Evolutionary conservation across 352 stramenopile species (phyloP), one percentile per base, ranked within the genome.

Genomic region (Vaucheria bursata): DNA sequence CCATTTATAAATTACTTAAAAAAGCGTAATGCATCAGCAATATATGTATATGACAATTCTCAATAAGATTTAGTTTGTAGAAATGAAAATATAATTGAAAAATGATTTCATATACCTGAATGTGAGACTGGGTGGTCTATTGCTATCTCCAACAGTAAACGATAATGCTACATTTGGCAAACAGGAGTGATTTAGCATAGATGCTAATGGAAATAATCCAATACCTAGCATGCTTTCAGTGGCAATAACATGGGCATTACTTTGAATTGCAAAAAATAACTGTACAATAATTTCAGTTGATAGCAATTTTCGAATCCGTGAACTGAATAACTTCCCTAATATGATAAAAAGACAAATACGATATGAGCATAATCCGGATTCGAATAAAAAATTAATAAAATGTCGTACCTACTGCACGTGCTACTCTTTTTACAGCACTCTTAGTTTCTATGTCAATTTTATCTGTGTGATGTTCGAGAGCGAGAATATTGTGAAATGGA

Each of bases 161-260:
- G 6, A 18, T 4, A 18, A 29, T 4, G 5, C 4, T 38, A 18
- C 59, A 72, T 75, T 82, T 34, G 74, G 74, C 18, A 82, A 7
- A 50, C 74, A 80, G 4, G 74, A 80, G 69, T 80, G 74, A 31
- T 80, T 80, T 8, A 80, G 68, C 74, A 80, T 80, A 25, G 74
- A 80, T 29, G 50, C 74, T 34, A 80, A 31, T 38, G 74, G 74
- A 49, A 82, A 80, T 0, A 80, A 0, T 4, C 74, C 74, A 2
- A 80, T 32, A 34, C 74, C 74, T 3, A 34, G 4, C 5, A 82
- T 53, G 6, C 32, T 8, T 8, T 1, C 34, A 36, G 1, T 71
- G 33, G 40, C 31, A 0, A 80, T 80, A 31, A 35, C 71, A 52
- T 80, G 74, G 29, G 74, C 74, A 66, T 80, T 80, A 31, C 74